Percentiles rank a stretch among this genome's conserved stretches.
Conservation (phyloP, 2,329 filamentous ascomycete genomes). For the Alternaria postmessia region DNA sequence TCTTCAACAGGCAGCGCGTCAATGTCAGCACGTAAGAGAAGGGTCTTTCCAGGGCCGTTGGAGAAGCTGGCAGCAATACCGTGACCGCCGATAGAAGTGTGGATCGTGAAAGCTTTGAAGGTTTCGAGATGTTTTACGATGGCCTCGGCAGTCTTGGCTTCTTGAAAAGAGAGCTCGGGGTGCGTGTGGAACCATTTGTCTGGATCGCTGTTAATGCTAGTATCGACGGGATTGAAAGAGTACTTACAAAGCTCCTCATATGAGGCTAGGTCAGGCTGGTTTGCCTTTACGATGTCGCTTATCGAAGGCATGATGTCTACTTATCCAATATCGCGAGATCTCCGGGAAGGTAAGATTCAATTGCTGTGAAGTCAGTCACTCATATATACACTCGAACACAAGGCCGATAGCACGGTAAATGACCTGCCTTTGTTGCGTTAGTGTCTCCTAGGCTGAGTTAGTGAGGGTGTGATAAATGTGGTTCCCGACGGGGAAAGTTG, state of each 20-base stretch:
- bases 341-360: neutral
- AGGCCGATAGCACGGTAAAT: slow-evolving; percentile 4
- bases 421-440: slow-evolving; percentile 16
- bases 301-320: slow-evolving; percentile 38
- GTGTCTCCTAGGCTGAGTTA: neutral
- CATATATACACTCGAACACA: slow-evolving; percentile 1
- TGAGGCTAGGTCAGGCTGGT: slow-evolving; percentile 35
- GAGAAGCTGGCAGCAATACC: slow-evolving; percentile 65
- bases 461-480: slow-evolving; percentile 8
- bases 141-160: slow-evolving; percentile 41
- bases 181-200: slow-evolving; percentile 48
- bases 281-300: slow-evolving; percentile 33
- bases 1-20: slow-evolving; percentile 68
- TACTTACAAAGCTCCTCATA: slow-evolving; percentile 47
- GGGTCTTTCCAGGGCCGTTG: slow-evolving; percentile 64
- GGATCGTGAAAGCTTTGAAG: slow-evolving; percentile 54
- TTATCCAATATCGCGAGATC: neutral
- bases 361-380: neutral
- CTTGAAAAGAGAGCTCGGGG: slow-evolving; percentile 50
- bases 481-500: slow-evolving; percentile 31
- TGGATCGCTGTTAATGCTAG: slow-evolving; percentile 15
- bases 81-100: slow-evolving; percentile 64
- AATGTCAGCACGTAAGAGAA: slow-evolving; percentile 69
- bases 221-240: neutral
- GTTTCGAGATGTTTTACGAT: slow-evolving; percentile 40